Conservation (phyloP, 805 yeast genomes). For the Scheffersomyces ergatensis region DNA sequence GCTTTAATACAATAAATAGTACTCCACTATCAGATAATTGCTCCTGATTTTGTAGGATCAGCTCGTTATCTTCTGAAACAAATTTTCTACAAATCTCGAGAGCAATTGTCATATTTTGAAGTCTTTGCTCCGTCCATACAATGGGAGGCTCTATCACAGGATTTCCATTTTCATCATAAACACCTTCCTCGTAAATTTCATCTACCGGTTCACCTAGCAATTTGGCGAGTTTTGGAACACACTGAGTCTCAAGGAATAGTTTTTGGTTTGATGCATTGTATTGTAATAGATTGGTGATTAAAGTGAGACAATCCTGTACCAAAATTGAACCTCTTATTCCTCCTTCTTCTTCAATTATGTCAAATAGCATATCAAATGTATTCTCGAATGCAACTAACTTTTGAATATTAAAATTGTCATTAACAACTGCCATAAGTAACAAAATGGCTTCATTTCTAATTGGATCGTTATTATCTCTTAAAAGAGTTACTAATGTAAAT, state of each 20-base stretch:
- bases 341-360: constrained; percentile 82
- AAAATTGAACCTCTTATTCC: constrained; percentile 84
- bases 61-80: constrained; percentile 68
- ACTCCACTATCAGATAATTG: constrained; percentile 60
- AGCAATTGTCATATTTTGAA: constrained; percentile 61
- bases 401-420: constrained; percentile 81
- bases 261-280: constrained; percentile 90
- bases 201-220: constrained; percentile 62
- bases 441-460: constrained; percentile 85
- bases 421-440: constrained; percentile 77
- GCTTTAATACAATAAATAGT: constrained; percentile 60
- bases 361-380: constrained; percentile 78
- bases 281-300: constrained; percentile 68
- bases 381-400: constrained; percentile 93
- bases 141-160: constrained; percentile 32
- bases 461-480: constrained; percentile 61
- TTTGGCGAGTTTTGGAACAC: constrained; percentile 61
- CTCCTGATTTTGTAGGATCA: constrained; percentile 58
- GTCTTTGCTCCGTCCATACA: constrained; percentile 76
- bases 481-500: constrained; percentile 63
- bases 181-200: constrained; percentile 27
- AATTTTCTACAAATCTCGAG: constrained; percentile 73
- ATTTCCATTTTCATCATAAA: constrained; percentile 14
- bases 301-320: constrained; percentile 85
- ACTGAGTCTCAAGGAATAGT: constrained; percentile 80